phyloP scores from a whole-genome alignment of 1,284 basidiomycete species.

The Uromyces viciae-fabae region DNA sequence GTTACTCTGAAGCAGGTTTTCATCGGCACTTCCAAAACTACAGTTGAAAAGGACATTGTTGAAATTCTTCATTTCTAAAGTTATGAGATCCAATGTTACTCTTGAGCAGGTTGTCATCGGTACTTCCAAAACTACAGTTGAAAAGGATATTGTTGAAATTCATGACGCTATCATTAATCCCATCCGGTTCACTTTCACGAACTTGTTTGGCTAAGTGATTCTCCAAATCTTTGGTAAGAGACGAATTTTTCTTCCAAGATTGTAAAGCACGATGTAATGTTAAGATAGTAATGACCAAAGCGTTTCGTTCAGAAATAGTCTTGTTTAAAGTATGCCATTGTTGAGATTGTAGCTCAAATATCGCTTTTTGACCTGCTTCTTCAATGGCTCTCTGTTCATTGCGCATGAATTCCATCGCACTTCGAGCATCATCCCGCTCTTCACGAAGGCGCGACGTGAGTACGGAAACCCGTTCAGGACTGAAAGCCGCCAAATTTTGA shows the following conservation, averaged over 20 bases:
- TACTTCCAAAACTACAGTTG: too few species aligned
- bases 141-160: background rate
- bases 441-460: slow-evolving; percentile 22
- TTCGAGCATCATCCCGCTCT: background rate
- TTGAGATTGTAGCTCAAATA: background rate
- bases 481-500: slow-evolving; percentile 2
- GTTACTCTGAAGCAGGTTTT: background rate
- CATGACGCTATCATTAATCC: background rate
- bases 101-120: too few species aligned
- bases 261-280: background rate
- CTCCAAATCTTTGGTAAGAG: background rate
- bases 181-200: background rate
- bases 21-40: too few species aligned
- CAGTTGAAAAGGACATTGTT: too few species aligned
- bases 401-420: slow-evolving; percentile 10
- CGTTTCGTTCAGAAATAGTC: slow-evolving; percentile 10
- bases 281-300: background rate
- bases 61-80: too few species aligned
- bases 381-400: slow-evolving; percentile 9
- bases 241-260: background rate
- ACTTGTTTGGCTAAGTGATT: background rate
- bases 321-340: background rate
- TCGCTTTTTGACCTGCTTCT: background rate
- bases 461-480: background rate
- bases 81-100: too few species aligned